Base-by-base conservation (phyloP, 78 protist species). In the Dictyostelium intermedium region DNA sequence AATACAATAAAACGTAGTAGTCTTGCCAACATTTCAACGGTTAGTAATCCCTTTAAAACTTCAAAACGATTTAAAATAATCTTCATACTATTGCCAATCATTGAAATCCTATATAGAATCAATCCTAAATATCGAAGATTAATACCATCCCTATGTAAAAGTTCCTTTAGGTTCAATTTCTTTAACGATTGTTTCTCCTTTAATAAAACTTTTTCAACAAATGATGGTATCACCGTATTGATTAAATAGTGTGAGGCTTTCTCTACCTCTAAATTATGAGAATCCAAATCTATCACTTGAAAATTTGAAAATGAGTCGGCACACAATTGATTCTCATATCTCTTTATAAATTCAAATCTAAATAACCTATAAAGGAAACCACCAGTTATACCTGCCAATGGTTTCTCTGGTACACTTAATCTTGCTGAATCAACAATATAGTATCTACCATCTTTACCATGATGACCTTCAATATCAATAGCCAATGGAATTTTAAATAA, bases 381-480 rank as follows among this genome's bases (percentile, higher is more conserved):
- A 45, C 95, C 95, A 5, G 92, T 91, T 30, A 91, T 79, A 34
- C 95, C 86, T 7, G 13, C 5, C 8, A 20, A n/a, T 9, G 95
- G 95, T 41, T 56, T 91, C 41, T 84, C 91, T 11, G 91, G 89
- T 69, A 87, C 89, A 56, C 76, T 82, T 25, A 91, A 53, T 50
- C 95, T 37, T 34, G 95, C 95, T 27, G 82, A 39, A 37, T 85
- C 95, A 72, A 72, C 91, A 8, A 91, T 69, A 85, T 91, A 91
- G n/a, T 91, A 91, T 47, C 95, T 23, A 23, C 95, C 95, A 82
- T 91, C 95, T 10, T 23, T 39, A 23, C 92, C 95, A 85, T 82
- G 83, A 53, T 91, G 95, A 45, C 95, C 95, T 72, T 91, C 95
- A 47, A 91, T 91, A 73, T 91, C 95, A 63, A 91, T 72, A 2